Conservation (phyloP, 1,284 basidiomycete species). For the Ceratobasidium sp. region DNA sequence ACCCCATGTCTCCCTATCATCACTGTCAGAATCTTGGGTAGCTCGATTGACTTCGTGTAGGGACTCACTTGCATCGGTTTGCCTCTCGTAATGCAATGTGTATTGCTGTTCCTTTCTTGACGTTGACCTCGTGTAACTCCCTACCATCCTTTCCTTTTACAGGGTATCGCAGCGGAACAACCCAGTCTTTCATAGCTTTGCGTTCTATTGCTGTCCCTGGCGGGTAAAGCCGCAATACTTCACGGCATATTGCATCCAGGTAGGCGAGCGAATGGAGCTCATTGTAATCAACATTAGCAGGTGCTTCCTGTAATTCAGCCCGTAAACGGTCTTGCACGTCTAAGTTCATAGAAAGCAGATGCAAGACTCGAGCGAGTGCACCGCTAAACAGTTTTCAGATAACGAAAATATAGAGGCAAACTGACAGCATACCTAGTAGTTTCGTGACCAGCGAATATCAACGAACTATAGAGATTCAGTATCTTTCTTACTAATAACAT, state of each 20-base stretch:
- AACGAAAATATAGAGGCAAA: neutral
- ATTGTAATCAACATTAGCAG: neutral
- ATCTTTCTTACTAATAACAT: too few relatives aligned
- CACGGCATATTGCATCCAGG: constrained; percentile 14
- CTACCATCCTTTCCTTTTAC: constrained; percentile 1
- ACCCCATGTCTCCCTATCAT: constrained; percentile 18
- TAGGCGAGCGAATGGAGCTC: constrained; percentile 9
- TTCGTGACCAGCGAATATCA: constrained; percentile 22
- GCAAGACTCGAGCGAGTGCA: constrained; percentile 3
- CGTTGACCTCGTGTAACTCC: neutral
- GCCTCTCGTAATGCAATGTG: neutral
- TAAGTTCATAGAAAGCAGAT: neutral
- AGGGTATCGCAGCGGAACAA: constrained; percentile 5
- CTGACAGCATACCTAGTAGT: constrained; percentile 11
- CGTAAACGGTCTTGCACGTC: neutral
- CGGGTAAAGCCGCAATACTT: neutral
- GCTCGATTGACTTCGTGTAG: neutral
- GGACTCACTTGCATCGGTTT: constrained; percentile 10
- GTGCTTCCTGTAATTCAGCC: neutral
- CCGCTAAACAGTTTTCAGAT: neutral
- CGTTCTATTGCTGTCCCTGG: constrained; percentile 13
- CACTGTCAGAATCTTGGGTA: neutral
- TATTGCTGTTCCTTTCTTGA: constrained; percentile 10
- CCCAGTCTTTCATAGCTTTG: neutral
- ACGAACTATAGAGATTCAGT: neutral